Percentiles rank a stretch among this genome's conserved stretches.
phyloP scores from a whole-genome alignment of 176 grass and related monocot species.

The Triticum monococcum region DNA sequence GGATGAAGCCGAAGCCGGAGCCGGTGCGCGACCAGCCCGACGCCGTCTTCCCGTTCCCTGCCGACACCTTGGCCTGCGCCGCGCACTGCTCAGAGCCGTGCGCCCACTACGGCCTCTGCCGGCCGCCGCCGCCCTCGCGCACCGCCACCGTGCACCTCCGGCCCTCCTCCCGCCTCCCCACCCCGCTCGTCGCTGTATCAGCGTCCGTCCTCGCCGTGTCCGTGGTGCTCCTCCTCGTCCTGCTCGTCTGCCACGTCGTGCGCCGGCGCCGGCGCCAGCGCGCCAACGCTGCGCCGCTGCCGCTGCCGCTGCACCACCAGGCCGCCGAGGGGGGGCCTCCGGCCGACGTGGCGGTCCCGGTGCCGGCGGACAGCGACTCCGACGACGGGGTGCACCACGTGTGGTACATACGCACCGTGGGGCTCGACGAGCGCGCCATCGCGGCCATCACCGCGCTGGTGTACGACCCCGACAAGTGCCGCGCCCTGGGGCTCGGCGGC shows the following conservation, averaged over 20 bases:
- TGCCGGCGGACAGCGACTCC: not conserved
- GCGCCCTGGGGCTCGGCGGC: not conserved
- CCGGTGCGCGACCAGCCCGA: not conserved
- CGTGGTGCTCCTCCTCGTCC: slow-evolving; percentile 34
- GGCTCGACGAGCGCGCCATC: slow-evolving; percentile 80
- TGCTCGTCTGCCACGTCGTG: slow-evolving; percentile 22
- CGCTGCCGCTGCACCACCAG: not conserved
- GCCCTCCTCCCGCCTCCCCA: slow-evolving; percentile 25
- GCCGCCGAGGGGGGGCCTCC: not conserved
- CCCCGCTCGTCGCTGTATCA: slow-evolving; percentile 44
- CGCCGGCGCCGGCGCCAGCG: not conserved
- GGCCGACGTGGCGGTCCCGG: not conserved
- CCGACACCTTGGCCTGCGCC: slow-evolving; percentile 3
- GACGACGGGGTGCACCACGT: slow-evolving; percentile 54
- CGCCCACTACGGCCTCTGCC: not conserved
- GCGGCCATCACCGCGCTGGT: slow-evolving; percentile 61
- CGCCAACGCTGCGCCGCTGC: not conserved
- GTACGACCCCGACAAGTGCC: slow-evolving; percentile 51
- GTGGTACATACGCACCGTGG: slow-evolving; percentile 85
- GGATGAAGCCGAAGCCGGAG: not conserved
- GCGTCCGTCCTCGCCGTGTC: slow-evolving; percentile 38
- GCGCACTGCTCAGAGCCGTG: slow-evolving; percentile 20
- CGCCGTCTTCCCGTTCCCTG: not conserved
- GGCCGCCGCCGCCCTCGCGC: not conserved
- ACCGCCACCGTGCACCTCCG: slow-evolving; percentile 41